These are phyloP conservation scores for Pilasporangium apinafurcum DNA, from an alignment of 352 stramenopile genomes.

Conservation along the genomic window DNA sequence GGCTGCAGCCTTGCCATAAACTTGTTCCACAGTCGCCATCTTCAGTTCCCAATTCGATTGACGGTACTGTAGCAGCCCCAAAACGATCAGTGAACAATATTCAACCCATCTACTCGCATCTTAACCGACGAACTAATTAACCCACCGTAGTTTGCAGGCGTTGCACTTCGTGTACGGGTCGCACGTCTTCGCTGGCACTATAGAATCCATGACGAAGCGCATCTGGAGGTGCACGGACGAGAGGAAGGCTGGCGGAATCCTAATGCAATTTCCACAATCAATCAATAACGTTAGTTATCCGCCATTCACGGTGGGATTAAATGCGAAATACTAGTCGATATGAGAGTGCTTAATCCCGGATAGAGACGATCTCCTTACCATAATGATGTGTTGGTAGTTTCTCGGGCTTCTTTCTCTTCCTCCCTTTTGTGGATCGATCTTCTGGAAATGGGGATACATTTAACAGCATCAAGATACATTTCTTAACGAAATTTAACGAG, in stretches of 20 bases:
- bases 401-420: too few species aligned
- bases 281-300: neutral
- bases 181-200: slow-evolving; percentile 73
- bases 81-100: neutral
- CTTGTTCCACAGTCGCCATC: slow-evolving; percentile 85
- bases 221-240: slow-evolving; percentile 78
- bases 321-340: too few species aligned
- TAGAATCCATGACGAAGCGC: slow-evolving; percentile 79
- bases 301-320: too few species aligned
- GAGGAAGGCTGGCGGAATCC: slow-evolving; percentile 67
- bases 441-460: neutral
- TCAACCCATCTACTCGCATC: neutral
- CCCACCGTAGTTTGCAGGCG: slow-evolving; percentile 72
- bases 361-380: too few species aligned
- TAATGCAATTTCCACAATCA: slow-evolving; percentile 8
- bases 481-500: too few species aligned
- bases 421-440: too few species aligned
- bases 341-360: too few species aligned
- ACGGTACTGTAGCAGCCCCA: slow-evolving; percentile 32
- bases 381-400: neutral
- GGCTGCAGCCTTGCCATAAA: slow-evolving; percentile 84
- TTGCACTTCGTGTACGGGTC: slow-evolving; percentile 81
- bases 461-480: too few species aligned
- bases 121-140: too few species aligned
- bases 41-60: slow-evolving; percentile 81